Percentiles rank a stretch among this genome's conserved stretches.
Conservation (phyloP, 2,329 filamentous ascomycete genomes). For the Fusarium pseudonygamai region DNA sequence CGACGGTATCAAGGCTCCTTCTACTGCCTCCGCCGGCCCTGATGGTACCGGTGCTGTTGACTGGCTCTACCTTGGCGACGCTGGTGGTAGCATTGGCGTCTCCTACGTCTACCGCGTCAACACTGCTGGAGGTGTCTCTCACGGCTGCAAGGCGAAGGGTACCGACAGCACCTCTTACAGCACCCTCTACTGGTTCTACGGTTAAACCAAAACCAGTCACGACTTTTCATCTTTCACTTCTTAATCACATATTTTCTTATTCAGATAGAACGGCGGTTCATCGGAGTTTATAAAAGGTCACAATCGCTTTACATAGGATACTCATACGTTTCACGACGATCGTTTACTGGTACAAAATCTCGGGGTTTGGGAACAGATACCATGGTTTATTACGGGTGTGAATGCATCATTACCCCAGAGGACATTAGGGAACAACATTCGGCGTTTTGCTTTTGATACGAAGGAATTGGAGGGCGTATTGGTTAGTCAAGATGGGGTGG, state of each 20-base stretch:
- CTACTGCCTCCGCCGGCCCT: constrained; percentile 55
- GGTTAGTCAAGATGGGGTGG: neutral
- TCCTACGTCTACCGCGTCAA: constrained; percentile 63
- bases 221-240: constrained; percentile 10
- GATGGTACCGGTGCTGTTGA: constrained; percentile 62
- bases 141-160: constrained; percentile 55
- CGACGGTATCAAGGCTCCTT: constrained; percentile 62
- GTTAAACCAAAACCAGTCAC: constrained; percentile 32
- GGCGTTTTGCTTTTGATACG: constrained; percentile 22
- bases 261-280: constrained; percentile 31
- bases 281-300: constrained; percentile 38
- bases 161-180: constrained; percentile 64
- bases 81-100: constrained; percentile 51
- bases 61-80: constrained; percentile 62
- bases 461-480: neutral
- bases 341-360: constrained; percentile 24
- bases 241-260: constrained; percentile 26
- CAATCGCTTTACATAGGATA: constrained; percentile 34
- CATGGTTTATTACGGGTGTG: constrained; percentile 25
- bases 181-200: constrained; percentile 68
- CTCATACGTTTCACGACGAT: constrained; percentile 31
- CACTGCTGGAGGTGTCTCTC: constrained; percentile 61
- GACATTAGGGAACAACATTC: neutral
- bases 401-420: constrained; percentile 12
- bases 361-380: constrained; percentile 35